Percentiles rank a stretch among this genome's conserved stretches.
phyloP scores from a whole-genome alignment of 805 yeast genomes.

The Metschnikowia gelsemii region DNA sequence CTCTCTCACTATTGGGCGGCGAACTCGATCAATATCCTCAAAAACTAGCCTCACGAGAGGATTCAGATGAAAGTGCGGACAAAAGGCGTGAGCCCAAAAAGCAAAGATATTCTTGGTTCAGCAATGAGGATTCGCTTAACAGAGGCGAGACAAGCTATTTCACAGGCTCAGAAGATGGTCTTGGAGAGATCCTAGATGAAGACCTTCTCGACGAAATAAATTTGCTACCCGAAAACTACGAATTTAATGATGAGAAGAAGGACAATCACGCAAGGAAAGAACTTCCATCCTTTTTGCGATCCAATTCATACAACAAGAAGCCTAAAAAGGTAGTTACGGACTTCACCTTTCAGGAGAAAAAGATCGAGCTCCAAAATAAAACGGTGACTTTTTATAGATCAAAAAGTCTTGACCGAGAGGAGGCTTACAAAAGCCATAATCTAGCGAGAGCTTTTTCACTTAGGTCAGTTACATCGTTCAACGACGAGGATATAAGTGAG shows the following conservation, averaged over 20 bases:
- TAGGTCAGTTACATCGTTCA: constrained; percentile 30
- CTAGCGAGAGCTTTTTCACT: constrained; percentile 32
- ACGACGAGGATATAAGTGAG: constrained; percentile 23
- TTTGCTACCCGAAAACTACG: constrained; percentile 39
- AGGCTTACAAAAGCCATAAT: constrained; percentile 21
- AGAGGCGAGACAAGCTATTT: constrained; percentile 7
- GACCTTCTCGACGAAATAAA: constrained; percentile 39
- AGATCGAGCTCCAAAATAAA: constrained; percentile 37
- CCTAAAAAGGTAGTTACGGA: constrained; percentile 32
- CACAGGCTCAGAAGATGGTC: constrained; percentile 2
- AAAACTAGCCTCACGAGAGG: not conserved
- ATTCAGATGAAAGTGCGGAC: not conserved
- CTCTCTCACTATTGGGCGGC: constrained; percentile 24
- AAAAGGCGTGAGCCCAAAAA: not conserved
- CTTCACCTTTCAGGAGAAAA: constrained; percentile 27
- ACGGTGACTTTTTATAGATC: constrained; percentile 44
- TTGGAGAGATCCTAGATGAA: constrained; percentile 21
- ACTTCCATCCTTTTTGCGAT: constrained; percentile 25
- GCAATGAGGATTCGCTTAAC: constrained; percentile 27
- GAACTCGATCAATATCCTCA: not conserved
- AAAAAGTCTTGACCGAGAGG: constrained; percentile 19
- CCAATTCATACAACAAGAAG: constrained; percentile 40
- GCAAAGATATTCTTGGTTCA: constrained; percentile 31
- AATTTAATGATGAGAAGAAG: constrained; percentile 31
- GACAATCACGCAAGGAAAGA: not conserved